Base-by-base conservation (phyloP, 176 grass and related monocot genomes). In the Carex pumila region DNA sequence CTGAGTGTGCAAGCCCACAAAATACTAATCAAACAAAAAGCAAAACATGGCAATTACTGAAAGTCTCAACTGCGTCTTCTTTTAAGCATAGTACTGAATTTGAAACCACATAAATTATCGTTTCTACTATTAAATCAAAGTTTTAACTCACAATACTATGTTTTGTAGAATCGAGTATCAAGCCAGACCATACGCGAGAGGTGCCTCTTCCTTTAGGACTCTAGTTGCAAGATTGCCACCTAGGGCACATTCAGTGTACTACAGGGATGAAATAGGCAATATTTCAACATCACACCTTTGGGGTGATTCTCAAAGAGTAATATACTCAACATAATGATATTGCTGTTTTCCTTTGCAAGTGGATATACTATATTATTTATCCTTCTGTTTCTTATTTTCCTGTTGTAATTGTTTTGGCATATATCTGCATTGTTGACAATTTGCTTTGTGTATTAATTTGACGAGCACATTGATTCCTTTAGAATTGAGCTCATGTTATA, bases 261-360 rank as follows among this genome's bases (percentile, higher is more conserved):
- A 96, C 85, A 96, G 97, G 90, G 97, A 99, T 91, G 97, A 99
- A 90, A 99, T 99, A 2, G 97, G 97, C 70, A 99, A 99, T 62
- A 99, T 99, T 90, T 99, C 97, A 22, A 99, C 97, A 81, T 99
- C 97, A 56, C 90, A 93, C 80, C 65, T 99, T 14, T 99, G 93
- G 97, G 87, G 91, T 89, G 97, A 99, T 88, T 92, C 93, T 80
- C 94, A 84, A 88, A 99, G 90, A 89, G 97, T 96, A 88, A 65
- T 81, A 12, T 39, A n/a, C 68, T 65, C 9, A 60, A 49, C 34
- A 86, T 18, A 17, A 58, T 0, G 52, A 11, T 19, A 30, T 21
- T 81, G 12, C 19, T 67, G 12, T 34, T n/a, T 61, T 71, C 12
- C 30, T 71, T 77, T 77, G 22, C 21, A 17, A 6, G 11, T 8